These are phyloP conservation scores for Geotrichum candidum DNA, from an alignment of 1,139 yeast species.

Conservation along the genomic window DNA sequence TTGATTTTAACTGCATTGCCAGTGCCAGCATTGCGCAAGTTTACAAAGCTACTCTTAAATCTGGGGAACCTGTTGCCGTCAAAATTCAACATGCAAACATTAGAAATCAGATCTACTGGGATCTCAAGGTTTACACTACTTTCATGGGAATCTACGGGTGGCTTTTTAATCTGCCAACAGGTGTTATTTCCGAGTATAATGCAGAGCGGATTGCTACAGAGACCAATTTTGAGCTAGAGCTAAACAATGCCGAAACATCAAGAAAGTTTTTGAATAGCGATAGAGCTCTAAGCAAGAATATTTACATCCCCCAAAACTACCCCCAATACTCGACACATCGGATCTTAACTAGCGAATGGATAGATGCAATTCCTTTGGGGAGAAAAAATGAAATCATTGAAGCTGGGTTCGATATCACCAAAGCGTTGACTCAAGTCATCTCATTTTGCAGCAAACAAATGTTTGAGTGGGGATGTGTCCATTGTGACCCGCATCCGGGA, in stretches of 20 bases:
- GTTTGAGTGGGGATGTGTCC: slow-evolving; percentile 69
- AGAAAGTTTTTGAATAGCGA: slow-evolving; percentile 35
- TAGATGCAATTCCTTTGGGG: slow-evolving; percentile 58
- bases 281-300: slow-evolving; percentile 31
- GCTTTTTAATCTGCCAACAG: slow-evolving; percentile 60
- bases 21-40: slow-evolving; percentile 75
- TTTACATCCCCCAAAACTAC: slow-evolving; percentile 52
- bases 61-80: slow-evolving; percentile 58
- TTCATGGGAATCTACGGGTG: slow-evolving; percentile 50
- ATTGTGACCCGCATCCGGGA: slow-evolving; percentile 83
- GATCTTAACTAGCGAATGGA: slow-evolving; percentile 67
- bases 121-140: slow-evolving; percentile 50
- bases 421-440: slow-evolving; percentile 49
- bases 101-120: slow-evolving; percentile 51
- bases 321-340: slow-evolving; percentile 44
- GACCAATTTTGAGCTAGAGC: slow-evolving; percentile 55
- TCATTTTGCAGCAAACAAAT: slow-evolving; percentile 60
- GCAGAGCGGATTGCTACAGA: slow-evolving; percentile 55
- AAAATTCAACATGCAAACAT: slow-evolving; percentile 65
- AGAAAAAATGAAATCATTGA: slow-evolving; percentile 42
- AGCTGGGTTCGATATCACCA: slow-evolving; percentile 40
- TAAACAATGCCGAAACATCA: slow-evolving; percentile 44
- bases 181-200: slow-evolving; percentile 51
- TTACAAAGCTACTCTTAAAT: slow-evolving; percentile 48
- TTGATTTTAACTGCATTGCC: slow-evolving; percentile 53